Evolutionary conservation across 192 early-diverging fungal species (phyloP).

Genomic region (Entomortierella beljakovae): DNA sequence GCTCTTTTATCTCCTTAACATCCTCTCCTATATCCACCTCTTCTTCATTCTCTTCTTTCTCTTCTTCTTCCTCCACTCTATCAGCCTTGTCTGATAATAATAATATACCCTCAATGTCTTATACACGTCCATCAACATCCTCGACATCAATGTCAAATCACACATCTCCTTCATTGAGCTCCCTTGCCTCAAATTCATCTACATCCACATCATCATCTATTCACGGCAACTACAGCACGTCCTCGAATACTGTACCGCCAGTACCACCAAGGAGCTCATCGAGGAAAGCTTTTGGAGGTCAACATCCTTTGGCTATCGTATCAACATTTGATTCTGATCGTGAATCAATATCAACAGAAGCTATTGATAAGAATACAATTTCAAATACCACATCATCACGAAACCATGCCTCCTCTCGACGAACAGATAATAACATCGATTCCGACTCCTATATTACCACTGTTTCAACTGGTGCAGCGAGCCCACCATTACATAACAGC

Average conservation of each 20-base stretch:
- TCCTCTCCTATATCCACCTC: conserved; percentile 1
- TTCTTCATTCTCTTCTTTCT: conserved; percentile 1
- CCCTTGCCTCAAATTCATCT: conserved; percentile 13
- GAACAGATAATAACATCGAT: background rate
- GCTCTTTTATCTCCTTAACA: background rate
- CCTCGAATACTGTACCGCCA: background rate
- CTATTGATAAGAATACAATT: background rate
- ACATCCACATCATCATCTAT: conserved; percentile 8
- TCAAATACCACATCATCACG: conserved; percentile 1
- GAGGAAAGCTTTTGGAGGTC: conserved; percentile 4
- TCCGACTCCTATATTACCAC: too few species aligned
- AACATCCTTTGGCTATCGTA: conserved; percentile 37
- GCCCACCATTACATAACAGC: too few species aligned
- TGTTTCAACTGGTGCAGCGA: too few species aligned
- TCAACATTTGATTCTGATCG: conserved; percentile 30
- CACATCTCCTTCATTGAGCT: conserved; percentile 16
- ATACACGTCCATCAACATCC: conserved; percentile 17
- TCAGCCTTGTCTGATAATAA: background rate
- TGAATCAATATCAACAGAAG: background rate
- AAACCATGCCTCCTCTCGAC: background rate
- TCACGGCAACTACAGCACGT: background rate
- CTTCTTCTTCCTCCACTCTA: background rate
- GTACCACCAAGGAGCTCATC: conserved; percentile 10
- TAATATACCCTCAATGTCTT: background rate
- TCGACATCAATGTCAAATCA: conserved; percentile 31